A percentile compares a stretch with the other conserved stretches of the same genome.
Evolutionary conservation across 441 rosid genomes (phyloP).

Genomic region (Metrosideros polymorpha): DNA sequence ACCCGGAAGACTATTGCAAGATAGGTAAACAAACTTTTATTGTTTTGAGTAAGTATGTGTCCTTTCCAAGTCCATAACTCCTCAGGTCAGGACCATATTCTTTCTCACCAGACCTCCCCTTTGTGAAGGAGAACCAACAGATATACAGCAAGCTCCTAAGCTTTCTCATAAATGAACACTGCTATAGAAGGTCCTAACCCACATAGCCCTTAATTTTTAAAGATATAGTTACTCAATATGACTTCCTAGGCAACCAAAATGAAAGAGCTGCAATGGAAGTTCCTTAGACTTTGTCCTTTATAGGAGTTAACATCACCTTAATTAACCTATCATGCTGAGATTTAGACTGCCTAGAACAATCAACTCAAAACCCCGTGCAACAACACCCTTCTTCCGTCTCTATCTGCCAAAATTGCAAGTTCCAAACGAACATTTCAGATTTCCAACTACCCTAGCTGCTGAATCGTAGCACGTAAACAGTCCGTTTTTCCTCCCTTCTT

Average conservation of each 20-base stretch:
- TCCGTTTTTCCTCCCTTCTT: not conserved
- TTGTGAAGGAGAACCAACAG: not conserved
- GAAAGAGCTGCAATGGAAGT: not conserved
- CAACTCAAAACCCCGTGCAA: not conserved
- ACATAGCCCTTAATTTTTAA: not conserved
- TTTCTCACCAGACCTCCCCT: not conserved
- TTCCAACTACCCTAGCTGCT: not conserved
- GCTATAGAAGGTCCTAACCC: not conserved
- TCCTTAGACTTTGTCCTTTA: not conserved
- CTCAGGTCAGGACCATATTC: not conserved
- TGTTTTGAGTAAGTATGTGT: not conserved
- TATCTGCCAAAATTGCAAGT: not conserved
- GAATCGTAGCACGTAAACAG: not conserved
- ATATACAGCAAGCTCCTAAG: not conserved
- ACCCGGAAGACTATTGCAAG: not conserved
- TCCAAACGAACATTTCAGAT: not conserved
- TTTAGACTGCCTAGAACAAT: not conserved
- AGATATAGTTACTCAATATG: not conserved
- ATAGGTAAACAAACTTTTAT: not conserved
- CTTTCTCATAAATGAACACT: not conserved
- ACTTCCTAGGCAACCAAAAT: not conserved
- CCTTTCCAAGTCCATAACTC: not conserved
- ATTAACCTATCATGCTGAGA: not conserved
- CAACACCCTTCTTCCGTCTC: not conserved
- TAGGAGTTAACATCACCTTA: not conserved